Base-by-base conservation (phyloP, 257 asterid genomes). In the Marsdenia floribunda region DNA sequence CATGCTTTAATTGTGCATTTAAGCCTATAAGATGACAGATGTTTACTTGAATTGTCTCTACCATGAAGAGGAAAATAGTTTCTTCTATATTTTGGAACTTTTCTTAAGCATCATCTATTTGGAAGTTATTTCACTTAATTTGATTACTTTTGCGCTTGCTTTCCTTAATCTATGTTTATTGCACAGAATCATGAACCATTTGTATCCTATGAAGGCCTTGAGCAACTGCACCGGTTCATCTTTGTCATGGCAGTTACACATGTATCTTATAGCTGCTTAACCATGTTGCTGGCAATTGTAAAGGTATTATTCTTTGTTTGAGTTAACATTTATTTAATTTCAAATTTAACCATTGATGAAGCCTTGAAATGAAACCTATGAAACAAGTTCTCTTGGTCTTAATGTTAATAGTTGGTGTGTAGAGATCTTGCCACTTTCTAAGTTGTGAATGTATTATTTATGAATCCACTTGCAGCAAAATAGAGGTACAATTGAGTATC, bases 171-270 rank as follows among this genome's bases (percentile, higher is more conserved):
- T 58, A n/a, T 57, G 73, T 77, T 72, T 59, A 19, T 53, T 72
- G 7, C 38, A 58, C 98, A 95, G 99, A 76, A 85, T 76, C 77
- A 89, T 38, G 99, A 95, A 73, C 97, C 99, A 3, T 95, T 95
- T 81, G 90, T 92, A 70, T 95, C 99, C 14, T 90, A 92, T 79
- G 99, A 95, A 88, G 99, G 98, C 78, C 97, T 95, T 38, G 99
- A 95, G 88, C 97, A 95, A 76, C 96, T 95, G 75, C 98, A 95
- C 73, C 90, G 99, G 60, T 95, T 95, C 90, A 92, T 95, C 83
- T 95, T 95, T 78, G 96, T 92, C 80, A 95, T 95, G 99, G 98
- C 99, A 38, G 76, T 92, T 75, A 92, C 98, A 6, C 99, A 95
- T 76, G 80, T 95, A 77, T 85, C 98, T 60, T 95, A 95, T 83